phyloP scores from a whole-genome alignment of 352 stramenopile genomes.

The Thraustochytrium sp. region DNA sequence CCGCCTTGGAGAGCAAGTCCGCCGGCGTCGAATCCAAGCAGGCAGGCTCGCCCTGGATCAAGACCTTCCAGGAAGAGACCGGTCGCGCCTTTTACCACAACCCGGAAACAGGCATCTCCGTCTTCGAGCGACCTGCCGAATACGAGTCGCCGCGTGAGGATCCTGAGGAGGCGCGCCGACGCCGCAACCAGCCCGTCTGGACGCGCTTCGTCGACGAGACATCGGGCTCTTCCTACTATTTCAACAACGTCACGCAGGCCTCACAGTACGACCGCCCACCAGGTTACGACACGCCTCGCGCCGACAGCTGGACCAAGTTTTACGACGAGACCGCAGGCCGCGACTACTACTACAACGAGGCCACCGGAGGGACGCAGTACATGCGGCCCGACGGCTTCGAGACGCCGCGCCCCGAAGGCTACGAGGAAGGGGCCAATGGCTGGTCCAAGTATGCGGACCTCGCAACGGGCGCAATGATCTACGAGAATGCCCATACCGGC shows the following conservation, averaged over 20 bases:
- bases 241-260: constrained; percentile 4
- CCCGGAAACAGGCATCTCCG: not conserved
- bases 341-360: constrained; percentile 71
- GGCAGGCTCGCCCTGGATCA: too few species aligned
- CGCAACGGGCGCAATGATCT: not conserved
- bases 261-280: constrained; percentile 7
- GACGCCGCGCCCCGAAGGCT: constrained; percentile 44
- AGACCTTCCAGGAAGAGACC: constrained; percentile 54
- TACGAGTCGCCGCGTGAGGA: constrained; percentile 37
- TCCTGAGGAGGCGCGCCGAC: not conserved
- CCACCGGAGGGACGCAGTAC: constrained; percentile 68
- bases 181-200: not conserved
- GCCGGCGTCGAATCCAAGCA: too few species aligned
- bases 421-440: constrained; percentile 51
- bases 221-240: not conserved
- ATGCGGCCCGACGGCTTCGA: constrained; percentile 60
- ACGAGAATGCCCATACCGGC: constrained; percentile 46
- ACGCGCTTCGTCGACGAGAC: not conserved
- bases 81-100: constrained; percentile 47
- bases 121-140: not conserved
- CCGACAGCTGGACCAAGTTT: constrained; percentile 56
- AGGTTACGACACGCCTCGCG: constrained; percentile 31
- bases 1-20: too few species aligned
- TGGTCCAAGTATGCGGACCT: constrained; percentile 12
- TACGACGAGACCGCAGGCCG: constrained; percentile 56